Conservation (phyloP, 768 basidiomycete species). For the Chlorophyllum brunneum region DNA sequence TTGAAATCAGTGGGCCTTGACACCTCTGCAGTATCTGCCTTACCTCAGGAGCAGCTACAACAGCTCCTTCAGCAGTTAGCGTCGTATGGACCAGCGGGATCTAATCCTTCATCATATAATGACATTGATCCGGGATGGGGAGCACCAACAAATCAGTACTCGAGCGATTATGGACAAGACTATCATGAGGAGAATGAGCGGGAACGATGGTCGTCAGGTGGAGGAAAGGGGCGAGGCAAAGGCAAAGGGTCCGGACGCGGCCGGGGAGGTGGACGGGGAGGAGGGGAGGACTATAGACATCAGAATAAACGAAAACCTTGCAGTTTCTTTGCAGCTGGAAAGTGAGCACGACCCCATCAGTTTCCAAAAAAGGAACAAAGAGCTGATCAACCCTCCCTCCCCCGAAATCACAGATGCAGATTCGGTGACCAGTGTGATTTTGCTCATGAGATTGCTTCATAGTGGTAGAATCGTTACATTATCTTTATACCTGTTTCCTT, state of each 20-base stretch:
- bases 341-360: conserved; percentile 66
- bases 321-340: conserved; percentile 89
- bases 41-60: conserved; percentile 61
- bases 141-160: conserved; percentile 31
- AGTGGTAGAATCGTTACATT: neutral
- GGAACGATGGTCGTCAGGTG: conserved; percentile 39
- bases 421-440: conserved; percentile 88
- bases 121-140: conserved; percentile 38
- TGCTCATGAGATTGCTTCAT: conserved; percentile 52
- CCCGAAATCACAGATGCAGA: conserved; percentile 80
- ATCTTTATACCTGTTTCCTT: too few relatives aligned
- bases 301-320: conserved; percentile 83
- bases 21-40: conserved; percentile 37
- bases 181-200: conserved; percentile 44
- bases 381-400: conserved; percentile 37
- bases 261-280: conserved; percentile 45
- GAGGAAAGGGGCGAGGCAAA: conserved; percentile 39
- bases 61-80: conserved; percentile 47
- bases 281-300: conserved; percentile 58
- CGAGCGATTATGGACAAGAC: conserved; percentile 50
- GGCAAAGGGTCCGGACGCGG: conserved; percentile 58
- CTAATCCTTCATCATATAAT: conserved; percentile 23
- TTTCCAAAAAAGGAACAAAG: conserved; percentile 33
- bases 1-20: conserved; percentile 41
- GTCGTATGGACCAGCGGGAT: conserved; percentile 23